Evolutionary conservation across 768 basidiomycete species (phyloP).

Genomic region (Scleroderma citrinum): DNA sequence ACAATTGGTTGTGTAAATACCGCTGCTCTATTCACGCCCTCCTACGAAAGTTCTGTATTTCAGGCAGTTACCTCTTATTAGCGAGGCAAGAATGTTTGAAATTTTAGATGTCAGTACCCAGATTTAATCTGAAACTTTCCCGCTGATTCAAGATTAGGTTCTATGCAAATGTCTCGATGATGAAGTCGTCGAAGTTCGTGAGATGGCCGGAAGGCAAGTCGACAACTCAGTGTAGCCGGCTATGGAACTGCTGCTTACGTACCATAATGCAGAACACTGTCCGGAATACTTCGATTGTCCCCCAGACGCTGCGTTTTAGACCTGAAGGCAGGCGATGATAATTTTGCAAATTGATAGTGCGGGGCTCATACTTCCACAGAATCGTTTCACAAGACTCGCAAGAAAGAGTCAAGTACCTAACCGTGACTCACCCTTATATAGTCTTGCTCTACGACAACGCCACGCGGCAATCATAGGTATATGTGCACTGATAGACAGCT

Average conservation of each 20-base stretch:
- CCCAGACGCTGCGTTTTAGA: constrained; percentile 71
- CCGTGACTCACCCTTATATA: constrained; percentile 62
- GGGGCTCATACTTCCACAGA: constrained; percentile 32
- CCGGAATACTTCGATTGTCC: constrained; percentile 77
- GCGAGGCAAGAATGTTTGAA: constrained; percentile 66
- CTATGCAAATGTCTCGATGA: constrained; percentile 79
- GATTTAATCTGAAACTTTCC: neutral
- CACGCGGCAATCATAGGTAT: constrained; percentile 89
- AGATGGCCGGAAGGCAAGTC: constrained; percentile 79
- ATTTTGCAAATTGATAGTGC: neutral
- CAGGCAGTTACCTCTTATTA: constrained; percentile 78
- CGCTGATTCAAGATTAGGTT: constrained; percentile 39
- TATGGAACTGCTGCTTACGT: constrained; percentile 13
- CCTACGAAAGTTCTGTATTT: constrained; percentile 67
- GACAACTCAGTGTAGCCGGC: constrained; percentile 7
- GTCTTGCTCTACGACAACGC: constrained; percentile 63
- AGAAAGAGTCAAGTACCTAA: constrained; percentile 61
- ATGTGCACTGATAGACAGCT: constrained; percentile 86
- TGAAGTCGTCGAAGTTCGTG: constrained; percentile 83
- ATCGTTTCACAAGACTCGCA: constrained; percentile 74
- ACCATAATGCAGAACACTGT: constrained; percentile 50
- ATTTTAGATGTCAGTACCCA: constrained; percentile 62
- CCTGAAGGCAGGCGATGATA: constrained; percentile 47
- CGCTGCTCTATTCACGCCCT: neutral
- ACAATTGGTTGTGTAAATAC: neutral